Conservation (phyloP, 352 stramenopile species). For the Aphanomyces cochlioides region DNA sequence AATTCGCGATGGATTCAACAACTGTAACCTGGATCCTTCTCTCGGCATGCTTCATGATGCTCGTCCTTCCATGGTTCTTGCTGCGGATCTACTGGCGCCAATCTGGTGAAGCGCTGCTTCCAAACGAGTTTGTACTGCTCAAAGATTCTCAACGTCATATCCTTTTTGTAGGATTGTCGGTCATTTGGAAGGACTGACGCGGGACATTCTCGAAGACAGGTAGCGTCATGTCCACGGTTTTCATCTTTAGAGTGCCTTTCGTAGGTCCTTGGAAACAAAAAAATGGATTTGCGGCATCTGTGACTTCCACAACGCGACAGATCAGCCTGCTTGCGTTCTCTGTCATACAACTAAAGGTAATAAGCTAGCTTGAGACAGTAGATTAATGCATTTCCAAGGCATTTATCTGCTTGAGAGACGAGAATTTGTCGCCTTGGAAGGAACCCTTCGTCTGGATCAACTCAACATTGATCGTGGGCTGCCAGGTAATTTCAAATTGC, state of each 20-base stretch:
- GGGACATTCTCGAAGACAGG: conserved; percentile 8
- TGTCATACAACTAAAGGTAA: conserved; percentile 19
- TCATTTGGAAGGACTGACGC: not conserved
- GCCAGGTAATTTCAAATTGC: conserved; percentile 1
- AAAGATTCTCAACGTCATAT: not conserved
- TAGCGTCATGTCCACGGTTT: not conserved
- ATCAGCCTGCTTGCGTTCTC: not conserved
- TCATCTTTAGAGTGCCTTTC: not conserved
- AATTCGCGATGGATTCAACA: no score
- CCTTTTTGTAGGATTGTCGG: conserved; percentile 9
- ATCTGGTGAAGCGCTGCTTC: not conserved
- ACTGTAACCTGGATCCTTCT: no score
- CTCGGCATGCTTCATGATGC: no score
- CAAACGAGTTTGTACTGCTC: conserved; percentile 1
- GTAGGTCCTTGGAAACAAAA: not conserved
- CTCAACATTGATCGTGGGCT: not conserved
- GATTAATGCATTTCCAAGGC: not conserved
- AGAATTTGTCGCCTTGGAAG: not conserved
- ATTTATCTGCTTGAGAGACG: not conserved
- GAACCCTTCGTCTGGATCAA: conserved; percentile 3
- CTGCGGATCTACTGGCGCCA: not conserved
- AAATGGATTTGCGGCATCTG: conserved; percentile 21
- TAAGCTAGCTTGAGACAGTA: not conserved
- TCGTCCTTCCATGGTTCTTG: no score
- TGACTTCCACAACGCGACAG: not conserved